Base-by-base conservation (phyloP, 2,329 filamentous ascomycete species). In the Cordyceps sp. region DNA sequence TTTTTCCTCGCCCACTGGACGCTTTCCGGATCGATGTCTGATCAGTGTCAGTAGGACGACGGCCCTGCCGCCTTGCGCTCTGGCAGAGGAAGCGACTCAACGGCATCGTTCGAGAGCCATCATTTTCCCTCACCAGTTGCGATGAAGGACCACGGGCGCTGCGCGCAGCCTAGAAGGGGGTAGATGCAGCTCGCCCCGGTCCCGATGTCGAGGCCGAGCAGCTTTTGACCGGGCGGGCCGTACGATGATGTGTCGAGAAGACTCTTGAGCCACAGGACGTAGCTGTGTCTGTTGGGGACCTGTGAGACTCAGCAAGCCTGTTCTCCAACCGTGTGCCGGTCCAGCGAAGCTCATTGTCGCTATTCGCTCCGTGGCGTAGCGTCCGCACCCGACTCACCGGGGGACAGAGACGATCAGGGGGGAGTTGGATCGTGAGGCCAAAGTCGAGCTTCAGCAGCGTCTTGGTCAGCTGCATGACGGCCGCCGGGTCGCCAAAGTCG, bases 131-230 rank as follows among this genome's bases (percentile, higher is more conserved):
- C 37, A 63, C 62, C 58, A 6, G 78, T 84, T 2, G 70, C 80
- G 21, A 76, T 51, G 40, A 86, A 85, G 2, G 56, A 64, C 86
- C 86, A 96, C 4, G 69, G 64, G 1, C 81, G 66, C 36, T 78
- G 69, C 0, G 62, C 53, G 42, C 79, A 82, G 15, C 76, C 83
- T 1, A 98, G 64, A 2, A 96, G 66, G 3, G 86, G 79, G 48
- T 96, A 98, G 43, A 98, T 93, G 44, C 78, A 78, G 42, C 83
- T 92, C 13, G 88, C 82, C 2, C 90, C 90, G 1, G 85, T 92
- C 26, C 90, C 90, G 38, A 94, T 78, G 42, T 93, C 86, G 3
- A 93, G 56, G 0, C 88, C 86, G 1, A 66, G 50, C 3, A 84
- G 61, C 26, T 63, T 55, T n/a, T 68, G 57, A 1, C 47, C 48